Conservation (phyloP, 2,329 filamentous ascomycete genomes). For the Orbilia brochopaga region DNA sequence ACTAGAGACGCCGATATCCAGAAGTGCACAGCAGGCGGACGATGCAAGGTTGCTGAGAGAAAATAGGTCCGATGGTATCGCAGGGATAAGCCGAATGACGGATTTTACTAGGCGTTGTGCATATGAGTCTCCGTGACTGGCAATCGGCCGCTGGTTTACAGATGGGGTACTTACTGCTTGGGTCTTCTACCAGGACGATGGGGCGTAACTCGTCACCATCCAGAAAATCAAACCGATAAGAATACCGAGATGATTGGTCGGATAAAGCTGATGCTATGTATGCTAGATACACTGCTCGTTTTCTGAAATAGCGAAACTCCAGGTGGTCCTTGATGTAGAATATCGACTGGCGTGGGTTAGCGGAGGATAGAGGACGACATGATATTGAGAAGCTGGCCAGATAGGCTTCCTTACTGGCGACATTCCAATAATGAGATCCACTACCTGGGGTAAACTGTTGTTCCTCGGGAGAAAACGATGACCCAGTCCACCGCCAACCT, state of each 20-base stretch:
- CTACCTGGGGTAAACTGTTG: not conserved
- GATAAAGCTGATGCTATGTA: conserved; percentile 18
- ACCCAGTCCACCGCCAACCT: conserved; percentile 15
- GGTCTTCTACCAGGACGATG: conserved; percentile 7
- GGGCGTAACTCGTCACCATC: conserved; percentile 39
- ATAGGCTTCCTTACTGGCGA: conserved; percentile 11
- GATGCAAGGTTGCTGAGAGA: conserved; percentile 23
- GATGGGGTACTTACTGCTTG: not conserved
- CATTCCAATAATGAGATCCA: conserved; percentile 26
- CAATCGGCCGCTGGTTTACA: not conserved
- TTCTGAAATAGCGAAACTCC: conserved; percentile 30
- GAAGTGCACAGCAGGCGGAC: conserved; percentile 27
- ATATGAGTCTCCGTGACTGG: not conserved
- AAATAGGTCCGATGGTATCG: conserved; percentile 23
- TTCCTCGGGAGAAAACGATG: conserved; percentile 8
- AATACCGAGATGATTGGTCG: not conserved
- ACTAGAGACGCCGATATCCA: conserved; percentile 11
- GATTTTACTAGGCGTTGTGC: conserved; percentile 8
- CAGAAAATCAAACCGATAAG: conserved; percentile 11
- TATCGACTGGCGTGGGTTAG: conserved; percentile 15
- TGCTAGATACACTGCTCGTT: conserved; percentile 26
- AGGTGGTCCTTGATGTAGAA: conserved; percentile 28
- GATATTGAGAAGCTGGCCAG: not conserved
- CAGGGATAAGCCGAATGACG: conserved; percentile 26
- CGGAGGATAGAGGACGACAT: not conserved